Evolutionary conservation across 441 rosid species (phyloP).

Genomic region (Brassica hybrid): DNA sequence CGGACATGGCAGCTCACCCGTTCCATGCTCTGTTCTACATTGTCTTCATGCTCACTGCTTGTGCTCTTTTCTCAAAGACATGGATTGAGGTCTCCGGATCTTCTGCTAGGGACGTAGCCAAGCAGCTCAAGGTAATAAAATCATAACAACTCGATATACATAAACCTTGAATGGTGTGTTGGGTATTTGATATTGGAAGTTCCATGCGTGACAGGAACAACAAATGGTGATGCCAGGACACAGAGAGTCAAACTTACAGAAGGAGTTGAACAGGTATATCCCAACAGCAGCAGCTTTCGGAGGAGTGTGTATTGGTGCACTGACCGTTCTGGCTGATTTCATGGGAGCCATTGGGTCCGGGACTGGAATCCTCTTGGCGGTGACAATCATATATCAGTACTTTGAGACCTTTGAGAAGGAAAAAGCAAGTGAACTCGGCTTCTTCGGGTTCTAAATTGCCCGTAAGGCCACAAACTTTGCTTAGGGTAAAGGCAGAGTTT

Average conservation of each 20-base stretch:
- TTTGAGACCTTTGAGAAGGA: background rate
- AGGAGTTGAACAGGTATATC: constrained; percentile 7
- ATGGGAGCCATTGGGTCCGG: constrained; percentile 12
- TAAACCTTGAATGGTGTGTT: no score
- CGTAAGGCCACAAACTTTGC: no score
- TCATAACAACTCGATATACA: background rate
- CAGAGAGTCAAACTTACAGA: constrained; percentile 6
- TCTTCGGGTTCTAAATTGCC: constrained; percentile 12
- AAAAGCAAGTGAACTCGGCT: background rate
- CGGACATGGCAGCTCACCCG: background rate
- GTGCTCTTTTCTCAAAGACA: constrained; percentile 9
- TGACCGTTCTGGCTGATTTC: constrained; percentile 2
- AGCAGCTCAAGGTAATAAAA: background rate
- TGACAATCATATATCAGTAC: background rate
- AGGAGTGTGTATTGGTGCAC: background rate
- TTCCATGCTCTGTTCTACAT: constrained; percentile 10
- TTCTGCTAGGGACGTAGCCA: background rate
- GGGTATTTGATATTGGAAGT: no score
- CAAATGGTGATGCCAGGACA: background rate
- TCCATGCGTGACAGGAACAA: no score
- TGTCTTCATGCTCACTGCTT: constrained; percentile 4
- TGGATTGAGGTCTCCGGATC: background rate
- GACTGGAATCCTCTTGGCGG: background rate
- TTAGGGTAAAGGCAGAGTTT: no score
- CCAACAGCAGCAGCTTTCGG: constrained; percentile 8